Percentiles rank a stretch among this genome's conserved stretches.
These are phyloP conservation scores for Rutstroemia sp. DNA, from an alignment of 2,329 filamentous ascomycete genomes.

Conservation along the genomic window DNA sequence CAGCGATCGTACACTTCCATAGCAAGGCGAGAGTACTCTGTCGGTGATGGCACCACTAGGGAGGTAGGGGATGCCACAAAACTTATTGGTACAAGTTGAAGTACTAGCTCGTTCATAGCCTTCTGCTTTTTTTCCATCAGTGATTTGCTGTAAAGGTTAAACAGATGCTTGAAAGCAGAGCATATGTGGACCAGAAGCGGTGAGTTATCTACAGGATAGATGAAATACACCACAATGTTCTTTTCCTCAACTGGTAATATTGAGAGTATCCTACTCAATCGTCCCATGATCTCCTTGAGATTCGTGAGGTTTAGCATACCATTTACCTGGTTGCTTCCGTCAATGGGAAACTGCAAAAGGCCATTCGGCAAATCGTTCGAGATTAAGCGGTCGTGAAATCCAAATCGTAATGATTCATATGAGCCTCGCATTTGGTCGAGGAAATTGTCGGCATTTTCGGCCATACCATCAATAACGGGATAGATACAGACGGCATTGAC, in stretches of 20 bases:
- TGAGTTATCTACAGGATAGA: conserved; percentile 59
- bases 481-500: conserved; percentile 64
- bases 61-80: conserved; percentile 57
- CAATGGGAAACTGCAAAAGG: conserved; percentile 23
- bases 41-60: conserved; percentile 54
- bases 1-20: conserved; percentile 75
- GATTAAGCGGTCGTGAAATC: conserved; percentile 46
- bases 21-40: conserved; percentile 55
- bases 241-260: conserved; percentile 31
- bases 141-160: conserved; percentile 52
- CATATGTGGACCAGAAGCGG: conserved; percentile 63
- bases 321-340: conserved; percentile 33
- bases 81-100: conserved; percentile 67
- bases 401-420: conserved; percentile 69
- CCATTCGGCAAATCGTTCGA: conserved; percentile 32
- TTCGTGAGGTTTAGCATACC: conserved; percentile 9
- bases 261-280: conserved; percentile 26
- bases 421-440: conserved; percentile 59
- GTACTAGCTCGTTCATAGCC: conserved; percentile 57
- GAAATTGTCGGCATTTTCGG: conserved; percentile 54
- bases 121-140: conserved; percentile 42
- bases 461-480: conserved; percentile 56
- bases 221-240: conserved; percentile 69
- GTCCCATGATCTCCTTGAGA: conserved; percentile 25
- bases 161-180: conserved; percentile 65